phyloP scores from a whole-genome alignment of 805 yeast genomes.

The Saccharomycopsis sp. region DNA sequence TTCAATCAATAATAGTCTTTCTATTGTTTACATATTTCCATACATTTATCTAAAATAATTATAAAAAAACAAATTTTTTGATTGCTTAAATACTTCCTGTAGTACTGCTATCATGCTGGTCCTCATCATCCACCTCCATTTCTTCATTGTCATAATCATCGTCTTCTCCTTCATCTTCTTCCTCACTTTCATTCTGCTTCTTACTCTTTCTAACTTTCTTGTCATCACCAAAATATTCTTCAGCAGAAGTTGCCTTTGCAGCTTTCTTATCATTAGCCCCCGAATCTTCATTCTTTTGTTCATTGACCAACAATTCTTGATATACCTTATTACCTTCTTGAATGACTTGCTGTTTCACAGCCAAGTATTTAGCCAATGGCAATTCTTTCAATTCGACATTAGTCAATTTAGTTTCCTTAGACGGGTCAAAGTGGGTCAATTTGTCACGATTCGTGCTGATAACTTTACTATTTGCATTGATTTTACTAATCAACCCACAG shows the following conservation, averaged over 20 bases:
- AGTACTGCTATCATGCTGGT: slow-evolving; percentile 6
- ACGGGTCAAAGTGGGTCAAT: slow-evolving; percentile 16
- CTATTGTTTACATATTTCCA: slow-evolving; percentile 12
- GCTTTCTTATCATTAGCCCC: slow-evolving; percentile 17
- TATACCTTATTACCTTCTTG: slow-evolving; percentile 12
- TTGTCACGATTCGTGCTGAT: slow-evolving; percentile 52
- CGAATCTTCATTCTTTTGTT: slow-evolving; percentile 14
- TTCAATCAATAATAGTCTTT: slow-evolving; percentile 8
- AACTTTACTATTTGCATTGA: slow-evolving; percentile 63
- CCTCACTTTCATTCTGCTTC: background rate
- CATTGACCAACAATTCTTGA: slow-evolving; percentile 17
- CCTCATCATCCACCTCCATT: background rate
- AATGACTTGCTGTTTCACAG: slow-evolving; percentile 13
- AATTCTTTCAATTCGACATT: slow-evolving; percentile 6
- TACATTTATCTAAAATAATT: background rate
- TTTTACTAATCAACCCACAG: slow-evolving; percentile 63
- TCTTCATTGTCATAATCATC: slow-evolving; percentile 2
- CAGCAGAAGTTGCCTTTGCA: slow-evolving; percentile 11
- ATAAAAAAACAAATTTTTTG: background rate
- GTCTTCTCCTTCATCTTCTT: background rate
- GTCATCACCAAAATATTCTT: slow-evolving; percentile 16
- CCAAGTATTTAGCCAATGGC: slow-evolving; percentile 17
- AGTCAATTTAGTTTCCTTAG: slow-evolving; percentile 8
- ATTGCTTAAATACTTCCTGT: slow-evolving; percentile 9
- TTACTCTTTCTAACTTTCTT: background rate